Base-by-base conservation (phyloP, 768 basidiomycete genomes). In the Boletus edulis region DNA sequence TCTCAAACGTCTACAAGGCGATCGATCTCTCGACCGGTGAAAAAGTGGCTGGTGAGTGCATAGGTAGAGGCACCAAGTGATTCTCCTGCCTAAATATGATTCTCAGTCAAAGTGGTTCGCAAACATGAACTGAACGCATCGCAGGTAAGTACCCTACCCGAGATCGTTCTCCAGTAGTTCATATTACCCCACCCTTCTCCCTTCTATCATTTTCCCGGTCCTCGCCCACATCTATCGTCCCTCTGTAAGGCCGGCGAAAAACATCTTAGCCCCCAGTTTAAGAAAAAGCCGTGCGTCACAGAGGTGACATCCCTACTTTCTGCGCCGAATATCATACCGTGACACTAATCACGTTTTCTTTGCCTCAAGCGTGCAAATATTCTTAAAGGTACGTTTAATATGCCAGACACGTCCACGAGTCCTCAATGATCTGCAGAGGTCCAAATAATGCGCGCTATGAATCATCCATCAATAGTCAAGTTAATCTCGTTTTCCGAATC, bases 1-100 rank as follows among this genome's bases (percentile, higher is more conserved):
- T 99, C 71, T 98, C 95, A n/a, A 93, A 97, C 67, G 96, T 99
- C 10, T 99, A 96, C 80, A 91, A 91, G 69, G 96, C 94, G 14
- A 63, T 88, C 51, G 90, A 98, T 68, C 78, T 83, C 46, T 75
- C 78, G 37, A 87, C 85, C 12, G 85, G 86, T 40, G 80, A 85
- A 65, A 88, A 85, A 70, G 87, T 94, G 42, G 95, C 95, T 60
- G 87, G 94, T 87, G 69, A 62, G 81, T 34, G 43, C 38, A 46
- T 37, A 11, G 13, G 8, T 2, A 15, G 35, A 7, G 10, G 10
- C 20, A 3, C 34, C 38, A 12, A n/a, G 41, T 49, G 14, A 10
- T 41, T 10, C 27, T 3, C 31, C 51, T 57, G 42, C 51, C 29
- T 55, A 32, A 64, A 58, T 18, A 46, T 46, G 61, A 57, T 58